Evolutionary conservation across 2,329 filamentous ascomycete species (phyloP).

Genomic region (Neurospora crassa): DNA sequence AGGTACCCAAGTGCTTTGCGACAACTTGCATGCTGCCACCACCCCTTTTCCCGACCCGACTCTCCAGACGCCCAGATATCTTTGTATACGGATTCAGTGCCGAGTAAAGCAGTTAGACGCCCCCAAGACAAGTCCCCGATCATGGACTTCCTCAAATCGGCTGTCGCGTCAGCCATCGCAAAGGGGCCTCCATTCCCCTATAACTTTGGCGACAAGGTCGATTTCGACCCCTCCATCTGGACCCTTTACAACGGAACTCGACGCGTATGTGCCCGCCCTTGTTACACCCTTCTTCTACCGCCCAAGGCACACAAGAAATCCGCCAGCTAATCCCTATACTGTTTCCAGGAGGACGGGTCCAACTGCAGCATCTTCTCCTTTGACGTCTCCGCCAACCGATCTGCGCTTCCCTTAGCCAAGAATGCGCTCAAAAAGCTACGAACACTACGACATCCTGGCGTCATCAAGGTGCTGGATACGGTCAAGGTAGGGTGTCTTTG

Average conservation of each 20-base stretch:
- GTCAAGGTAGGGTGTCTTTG: slow-evolving; percentile 57
- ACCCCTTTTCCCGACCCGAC: neutral
- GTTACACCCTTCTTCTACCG: neutral
- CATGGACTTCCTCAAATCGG: slow-evolving; percentile 98
- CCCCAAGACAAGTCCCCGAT: slow-evolving; percentile 1
- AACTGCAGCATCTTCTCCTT: slow-evolving; percentile 97
- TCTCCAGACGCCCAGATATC: neutral
- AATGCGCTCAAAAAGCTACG: slow-evolving; percentile 92
- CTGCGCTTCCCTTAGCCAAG: slow-evolving; percentile 74
- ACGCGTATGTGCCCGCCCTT: slow-evolving; percentile 46
- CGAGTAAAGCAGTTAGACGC: too few species aligned
- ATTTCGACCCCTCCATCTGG: slow-evolving; percentile 91
- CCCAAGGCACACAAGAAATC: neutral
- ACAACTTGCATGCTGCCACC: neutral
- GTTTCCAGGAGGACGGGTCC: slow-evolving; percentile 75
- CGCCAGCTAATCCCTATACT: neutral
- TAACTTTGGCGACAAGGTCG: slow-evolving; percentile 83
- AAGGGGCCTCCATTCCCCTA: slow-evolving; percentile 92
- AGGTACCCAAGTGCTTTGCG: neutral
- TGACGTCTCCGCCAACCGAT: slow-evolving; percentile 72
- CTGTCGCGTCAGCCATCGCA: slow-evolving; percentile 91
- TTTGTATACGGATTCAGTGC: neutral
- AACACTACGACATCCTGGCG: slow-evolving; percentile 86
- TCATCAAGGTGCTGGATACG: slow-evolving; percentile 88
- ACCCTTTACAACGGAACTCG: slow-evolving; percentile 91